Evolutionary conservation across 257 asterid species (phyloP).

Genomic region (Fraxinus americana): DNA sequence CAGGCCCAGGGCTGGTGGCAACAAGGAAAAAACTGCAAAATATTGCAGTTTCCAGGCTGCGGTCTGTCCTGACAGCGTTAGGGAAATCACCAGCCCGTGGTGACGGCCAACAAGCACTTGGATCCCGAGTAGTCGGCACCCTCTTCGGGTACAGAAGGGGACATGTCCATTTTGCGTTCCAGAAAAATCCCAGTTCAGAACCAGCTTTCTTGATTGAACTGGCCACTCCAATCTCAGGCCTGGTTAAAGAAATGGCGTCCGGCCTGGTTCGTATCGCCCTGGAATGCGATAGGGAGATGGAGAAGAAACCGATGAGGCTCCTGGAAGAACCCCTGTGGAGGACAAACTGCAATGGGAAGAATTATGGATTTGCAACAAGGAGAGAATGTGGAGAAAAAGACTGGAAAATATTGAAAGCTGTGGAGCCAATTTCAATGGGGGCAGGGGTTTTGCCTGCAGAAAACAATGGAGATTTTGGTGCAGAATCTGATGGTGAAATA

Average conservation of each 20-base stretch:
- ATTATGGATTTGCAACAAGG: constrained; percentile 47
- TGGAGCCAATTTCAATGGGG: constrained; percentile 62
- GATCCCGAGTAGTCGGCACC: constrained; percentile 49
- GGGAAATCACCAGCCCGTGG: constrained; percentile 24
- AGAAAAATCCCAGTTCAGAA: constrained; percentile 41
- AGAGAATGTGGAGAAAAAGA: constrained; percentile 50
- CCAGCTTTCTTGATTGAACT: constrained; percentile 54
- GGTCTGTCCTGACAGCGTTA: constrained; percentile 40
- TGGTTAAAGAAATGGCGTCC: constrained; percentile 57
- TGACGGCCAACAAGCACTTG: constrained; percentile 32
- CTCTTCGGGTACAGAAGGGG: constrained; percentile 55
- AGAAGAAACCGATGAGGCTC: constrained; percentile 25
- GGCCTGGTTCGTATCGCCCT: constrained; percentile 54
- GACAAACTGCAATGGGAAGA: constrained; percentile 53
- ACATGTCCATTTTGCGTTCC: constrained; percentile 55
- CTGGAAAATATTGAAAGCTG: constrained; percentile 42
- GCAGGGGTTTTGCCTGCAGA: constrained; percentile 55
- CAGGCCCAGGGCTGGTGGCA: background rate
- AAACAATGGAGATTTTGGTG: constrained; percentile 27
- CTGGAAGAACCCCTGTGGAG: constrained; percentile 54
- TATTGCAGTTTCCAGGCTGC: constrained; percentile 46
- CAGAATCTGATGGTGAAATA: constrained; percentile 33
- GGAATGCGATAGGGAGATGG: constrained; percentile 48
- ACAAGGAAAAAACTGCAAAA: constrained; percentile 48
- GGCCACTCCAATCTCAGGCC: constrained; percentile 54